Conservation (phyloP, 2,329 filamentous ascomycete species). For the Aspergillus felis region DNA sequence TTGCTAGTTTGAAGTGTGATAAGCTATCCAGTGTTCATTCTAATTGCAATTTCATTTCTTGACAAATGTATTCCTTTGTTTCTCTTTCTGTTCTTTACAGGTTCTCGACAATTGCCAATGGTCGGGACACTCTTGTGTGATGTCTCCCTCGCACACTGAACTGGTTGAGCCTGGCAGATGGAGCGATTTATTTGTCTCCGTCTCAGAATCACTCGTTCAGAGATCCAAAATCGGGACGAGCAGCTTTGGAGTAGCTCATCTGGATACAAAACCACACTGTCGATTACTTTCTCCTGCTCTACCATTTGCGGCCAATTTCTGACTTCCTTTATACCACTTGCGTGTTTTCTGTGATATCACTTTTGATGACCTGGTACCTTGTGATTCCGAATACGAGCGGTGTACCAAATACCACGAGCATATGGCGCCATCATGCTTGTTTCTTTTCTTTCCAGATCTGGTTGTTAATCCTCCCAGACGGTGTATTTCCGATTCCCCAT, state of each 20-base stretch:
- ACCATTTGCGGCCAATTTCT: slow-evolving; percentile 1
- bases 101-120: neutral
- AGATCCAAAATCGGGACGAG: neutral
- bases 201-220: neutral
- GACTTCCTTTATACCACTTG: slow-evolving; percentile 20
- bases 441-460: neutral
- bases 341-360: slow-evolving; percentile 14
- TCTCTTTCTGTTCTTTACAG: neutral
- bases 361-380: slow-evolving; percentile 4
- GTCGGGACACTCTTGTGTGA: neutral
- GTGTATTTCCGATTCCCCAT: slow-evolving; percentile 4
- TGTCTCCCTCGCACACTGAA: neutral
- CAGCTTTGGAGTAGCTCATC: neutral
- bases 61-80: neutral
- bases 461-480: neutral
- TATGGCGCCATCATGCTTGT: neutral
- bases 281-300: neutral
- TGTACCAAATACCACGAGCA: neutral
- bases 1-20: neutral
- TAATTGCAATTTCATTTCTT: neutral
- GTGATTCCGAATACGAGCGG: neutral
- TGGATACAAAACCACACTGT: neutral
- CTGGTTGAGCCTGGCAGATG: neutral
- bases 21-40: neutral
- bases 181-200: neutral